These are phyloP conservation scores for Steccherinum ochraceum DNA, from an alignment of 768 basidiomycete species.

Conservation along the genomic window DNA sequence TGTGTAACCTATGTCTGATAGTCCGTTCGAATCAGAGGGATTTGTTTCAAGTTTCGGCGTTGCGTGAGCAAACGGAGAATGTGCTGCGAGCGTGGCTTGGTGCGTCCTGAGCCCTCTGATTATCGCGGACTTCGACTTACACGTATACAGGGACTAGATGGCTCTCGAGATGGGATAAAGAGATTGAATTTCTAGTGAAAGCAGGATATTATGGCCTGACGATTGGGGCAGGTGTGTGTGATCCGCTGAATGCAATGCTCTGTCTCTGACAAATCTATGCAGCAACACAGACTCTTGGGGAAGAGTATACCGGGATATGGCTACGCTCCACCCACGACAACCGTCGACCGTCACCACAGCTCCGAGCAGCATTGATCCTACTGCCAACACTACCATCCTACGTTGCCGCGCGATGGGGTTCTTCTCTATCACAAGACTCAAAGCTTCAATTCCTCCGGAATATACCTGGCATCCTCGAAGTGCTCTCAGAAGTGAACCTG, in stretches of 20 bases:
- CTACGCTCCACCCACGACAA: constrained; percentile 44
- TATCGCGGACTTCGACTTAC: too few relatives aligned
- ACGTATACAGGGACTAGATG: constrained; percentile 61
- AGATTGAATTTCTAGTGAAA: constrained; percentile 64
- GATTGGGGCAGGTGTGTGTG: constrained; percentile 46
- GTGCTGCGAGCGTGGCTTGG: constrained; percentile 77
- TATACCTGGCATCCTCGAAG: constrained; percentile 48
- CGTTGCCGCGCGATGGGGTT: constrained; percentile 43
- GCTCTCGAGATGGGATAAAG: constrained; percentile 76
- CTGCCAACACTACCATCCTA: constrained; percentile 64
- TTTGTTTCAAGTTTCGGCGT: constrained; percentile 63
- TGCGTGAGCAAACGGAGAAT: constrained; percentile 70
- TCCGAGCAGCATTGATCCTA: constrained; percentile 53
- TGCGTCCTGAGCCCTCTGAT: constrained; percentile 30
- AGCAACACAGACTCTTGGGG: constrained; percentile 84
- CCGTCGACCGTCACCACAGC: constrained; percentile 37
- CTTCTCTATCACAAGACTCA: constrained; percentile 28
- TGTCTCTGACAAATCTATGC: constrained; percentile 1
- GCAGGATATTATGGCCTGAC: constrained; percentile 71
- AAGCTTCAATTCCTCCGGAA: constrained; percentile 26
- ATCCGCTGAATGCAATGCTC: neutral
- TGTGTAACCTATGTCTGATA: constrained; percentile 25
- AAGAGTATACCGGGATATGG: constrained; percentile 88
- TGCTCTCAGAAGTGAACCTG: constrained; percentile 65
- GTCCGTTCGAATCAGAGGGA: constrained; percentile 86